A percentile compares a stretch with the other conserved stretches of the same genome.
phyloP scores from a whole-genome alignment of 2,329 filamentous ascomycete genomes.

The Aureobasidium leucospermi region DNA sequence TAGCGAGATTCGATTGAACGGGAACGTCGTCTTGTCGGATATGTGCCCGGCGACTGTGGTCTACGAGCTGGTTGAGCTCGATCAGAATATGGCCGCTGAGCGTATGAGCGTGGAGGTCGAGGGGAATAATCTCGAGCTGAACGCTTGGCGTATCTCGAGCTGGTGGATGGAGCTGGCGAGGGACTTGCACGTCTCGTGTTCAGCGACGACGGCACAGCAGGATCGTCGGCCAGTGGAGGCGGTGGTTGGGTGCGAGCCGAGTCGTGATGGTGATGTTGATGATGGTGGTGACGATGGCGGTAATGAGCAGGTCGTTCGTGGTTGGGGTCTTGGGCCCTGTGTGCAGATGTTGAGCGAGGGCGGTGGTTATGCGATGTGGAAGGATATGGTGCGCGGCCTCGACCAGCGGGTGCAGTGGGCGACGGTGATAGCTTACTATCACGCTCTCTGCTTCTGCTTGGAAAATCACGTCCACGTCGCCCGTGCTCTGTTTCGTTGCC shows the following conservation, averaged over 20 bases:
- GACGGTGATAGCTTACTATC: constrained; percentile 7
- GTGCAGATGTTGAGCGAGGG: constrained; percentile 11
- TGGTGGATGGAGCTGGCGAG: constrained; percentile 6
- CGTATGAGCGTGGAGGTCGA: not conserved
- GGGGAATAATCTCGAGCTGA: constrained; percentile 5
- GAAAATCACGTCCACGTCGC: constrained; percentile 13
- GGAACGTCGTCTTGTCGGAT: constrained; percentile 33
- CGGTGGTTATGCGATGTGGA: constrained; percentile 10
- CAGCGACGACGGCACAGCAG: not conserved
- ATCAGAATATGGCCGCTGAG: not conserved
- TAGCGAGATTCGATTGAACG: constrained; percentile 34
- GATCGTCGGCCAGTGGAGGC: not conserved
- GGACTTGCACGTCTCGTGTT: constrained; percentile 1
- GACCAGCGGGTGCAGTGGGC: constrained; percentile 7
- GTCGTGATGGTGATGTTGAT: constrained; percentile 2
- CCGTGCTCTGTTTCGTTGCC: constrained; percentile 13
- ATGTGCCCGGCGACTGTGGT: constrained; percentile 30
- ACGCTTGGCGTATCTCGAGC: constrained; percentile 6
- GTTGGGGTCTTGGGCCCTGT: not conserved
- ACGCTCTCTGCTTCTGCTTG: constrained; percentile 13
- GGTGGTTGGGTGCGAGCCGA: not conserved
- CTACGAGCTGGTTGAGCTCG: constrained; percentile 16
- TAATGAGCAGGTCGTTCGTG: not conserved
- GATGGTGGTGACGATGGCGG: constrained; percentile 8
- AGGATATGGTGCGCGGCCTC: constrained; percentile 3